Evolutionary conservation across 495 filamentous ascomycete genomes (phyloP).

Genomic region (Astrothelium subdiscretum): DNA sequence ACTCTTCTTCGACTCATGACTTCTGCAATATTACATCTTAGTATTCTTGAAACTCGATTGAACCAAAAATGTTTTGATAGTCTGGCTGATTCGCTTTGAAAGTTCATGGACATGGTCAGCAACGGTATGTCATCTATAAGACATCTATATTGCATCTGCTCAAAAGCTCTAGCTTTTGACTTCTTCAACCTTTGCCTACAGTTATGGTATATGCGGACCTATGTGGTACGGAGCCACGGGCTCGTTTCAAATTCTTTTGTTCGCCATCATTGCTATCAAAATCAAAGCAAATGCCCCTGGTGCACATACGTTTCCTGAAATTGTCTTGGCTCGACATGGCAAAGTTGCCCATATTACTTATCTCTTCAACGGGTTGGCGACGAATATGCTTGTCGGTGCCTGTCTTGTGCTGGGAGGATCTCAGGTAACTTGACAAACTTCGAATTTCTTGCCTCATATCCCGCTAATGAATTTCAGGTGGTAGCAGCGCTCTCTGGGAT

Average conservation of each 20-base stretch:
- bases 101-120: constrained; percentile 17
- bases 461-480: constrained; percentile 11
- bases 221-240: constrained; percentile 37
- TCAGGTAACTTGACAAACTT: constrained; percentile 6
- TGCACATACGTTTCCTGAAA: constrained; percentile 33
- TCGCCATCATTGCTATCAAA: constrained; percentile 32
- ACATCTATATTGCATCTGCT: background rate
- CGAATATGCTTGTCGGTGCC: constrained; percentile 34
- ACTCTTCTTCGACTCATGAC: background rate
- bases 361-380: constrained; percentile 33
- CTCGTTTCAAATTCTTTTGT: constrained; percentile 34
- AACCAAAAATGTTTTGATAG: no score
- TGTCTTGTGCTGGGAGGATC: constrained; percentile 32
- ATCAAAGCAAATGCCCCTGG: constrained; percentile 32
- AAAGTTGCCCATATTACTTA: constrained; percentile 31
- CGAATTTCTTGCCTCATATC: background rate
- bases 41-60: no score
- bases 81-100: background rate
- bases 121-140: background rate
- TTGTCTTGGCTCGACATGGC: constrained; percentile 29
- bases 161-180: constrained; percentile 24
- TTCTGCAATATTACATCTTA: background rate
- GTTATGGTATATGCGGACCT: constrained; percentile 37
- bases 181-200: constrained; percentile 37
- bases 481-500: constrained; percentile 36